A percentile compares a stretch with the other conserved stretches of the same genome.
Evolutionary conservation across 495 filamentous ascomycete species (phyloP).

Genomic region (Geopyxis carbonaria): DNA sequence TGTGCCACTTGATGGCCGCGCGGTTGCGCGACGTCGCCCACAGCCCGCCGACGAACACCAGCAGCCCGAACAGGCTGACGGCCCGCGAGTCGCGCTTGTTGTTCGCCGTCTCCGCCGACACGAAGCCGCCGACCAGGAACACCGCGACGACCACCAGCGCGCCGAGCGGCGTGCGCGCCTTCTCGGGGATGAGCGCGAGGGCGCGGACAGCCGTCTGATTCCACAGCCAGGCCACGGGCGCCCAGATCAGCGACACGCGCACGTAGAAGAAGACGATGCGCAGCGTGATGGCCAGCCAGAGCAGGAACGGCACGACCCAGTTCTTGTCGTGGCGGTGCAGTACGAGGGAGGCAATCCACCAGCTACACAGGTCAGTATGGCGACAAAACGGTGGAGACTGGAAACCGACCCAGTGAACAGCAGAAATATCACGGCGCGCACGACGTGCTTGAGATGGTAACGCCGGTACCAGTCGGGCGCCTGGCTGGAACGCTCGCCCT

Average conservation of each 20-base stretch:
- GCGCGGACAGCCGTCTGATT: conserved; percentile 38
- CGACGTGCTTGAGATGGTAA: conserved; percentile 7
- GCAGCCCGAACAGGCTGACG: conserved; percentile 61
- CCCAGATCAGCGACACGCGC: conserved; percentile 45
- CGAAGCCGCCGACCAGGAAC: conserved; percentile 60
- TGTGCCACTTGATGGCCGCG: conserved; percentile 61
- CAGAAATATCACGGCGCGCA: conserved; percentile 12
- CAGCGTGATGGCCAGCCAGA: conserved; percentile 59
- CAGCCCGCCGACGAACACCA: conserved; percentile 50
- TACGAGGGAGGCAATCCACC: conserved; percentile 75
- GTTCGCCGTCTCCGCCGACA: conserved; percentile 45
- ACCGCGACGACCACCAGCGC: conserved; percentile 45
- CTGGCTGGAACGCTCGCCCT: too few species aligned
- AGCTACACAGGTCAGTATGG: conserved; percentile 32
- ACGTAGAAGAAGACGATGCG: conserved; percentile 59
- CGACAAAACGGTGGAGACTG: background rate
- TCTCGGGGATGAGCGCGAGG: conserved; percentile 41
- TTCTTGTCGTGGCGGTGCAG: conserved; percentile 49
- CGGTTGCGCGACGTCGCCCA: conserved; percentile 55
- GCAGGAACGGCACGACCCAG: conserved; percentile 71
- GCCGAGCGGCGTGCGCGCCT: conserved; percentile 40
- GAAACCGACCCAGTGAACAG: conserved; percentile 20
- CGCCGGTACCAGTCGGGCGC: background rate
- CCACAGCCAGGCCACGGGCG: conserved; percentile 51
- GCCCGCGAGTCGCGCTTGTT: conserved; percentile 68